Percentiles rank a stretch among this genome's conserved stretches.
These are phyloP conservation scores for Keithomyces neogunnii DNA, from an alignment of 2,329 filamentous ascomycete genomes.

Conservation along the genomic window DNA sequence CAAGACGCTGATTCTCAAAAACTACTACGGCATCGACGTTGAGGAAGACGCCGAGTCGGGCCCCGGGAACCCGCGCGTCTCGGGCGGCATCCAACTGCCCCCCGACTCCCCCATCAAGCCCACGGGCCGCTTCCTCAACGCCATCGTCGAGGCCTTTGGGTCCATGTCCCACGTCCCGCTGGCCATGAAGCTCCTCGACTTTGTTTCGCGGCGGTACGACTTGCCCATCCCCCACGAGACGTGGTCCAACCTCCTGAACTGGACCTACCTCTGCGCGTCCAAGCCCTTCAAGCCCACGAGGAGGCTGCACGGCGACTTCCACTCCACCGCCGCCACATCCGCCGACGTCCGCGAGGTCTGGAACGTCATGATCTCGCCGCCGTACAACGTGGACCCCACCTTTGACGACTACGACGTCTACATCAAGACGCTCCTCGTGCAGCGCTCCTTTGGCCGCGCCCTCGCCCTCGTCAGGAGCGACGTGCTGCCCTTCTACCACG, in stretches of 20 bases:
- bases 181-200: slow-evolving; percentile 52
- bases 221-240: slow-evolving; percentile 47
- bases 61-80: slow-evolving; percentile 14
- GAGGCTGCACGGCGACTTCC: slow-evolving; percentile 19
- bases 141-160: slow-evolving; percentile 62
- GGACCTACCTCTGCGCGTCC: slow-evolving; percentile 50
- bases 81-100: slow-evolving; percentile 30
- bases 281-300: slow-evolving; percentile 29
- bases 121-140: slow-evolving; percentile 47
- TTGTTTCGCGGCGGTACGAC: slow-evolving; percentile 50
- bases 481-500: slow-evolving; percentile 30
- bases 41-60: slow-evolving; percentile 9
- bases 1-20: slow-evolving; percentile 21
- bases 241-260: slow-evolving; percentile 61
- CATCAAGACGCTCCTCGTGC: slow-evolving; percentile 29
- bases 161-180: slow-evolving; percentile 53
- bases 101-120: slow-evolving; percentile 49
- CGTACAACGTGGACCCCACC: slow-evolving; percentile 47
- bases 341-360: slow-evolving; percentile 46
- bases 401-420: slow-evolving; percentile 46
- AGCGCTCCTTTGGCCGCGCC: slow-evolving; percentile 19
- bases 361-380: slow-evolving; percentile 48
- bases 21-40: slow-evolving; percentile 22
- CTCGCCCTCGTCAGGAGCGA: slow-evolving; percentile 29
- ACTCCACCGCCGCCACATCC: slow-evolving; percentile 25